Evolutionary conservation across 495 filamentous ascomycete genomes (phyloP).

Genomic region (Podospora pseudopauciseta): DNA sequence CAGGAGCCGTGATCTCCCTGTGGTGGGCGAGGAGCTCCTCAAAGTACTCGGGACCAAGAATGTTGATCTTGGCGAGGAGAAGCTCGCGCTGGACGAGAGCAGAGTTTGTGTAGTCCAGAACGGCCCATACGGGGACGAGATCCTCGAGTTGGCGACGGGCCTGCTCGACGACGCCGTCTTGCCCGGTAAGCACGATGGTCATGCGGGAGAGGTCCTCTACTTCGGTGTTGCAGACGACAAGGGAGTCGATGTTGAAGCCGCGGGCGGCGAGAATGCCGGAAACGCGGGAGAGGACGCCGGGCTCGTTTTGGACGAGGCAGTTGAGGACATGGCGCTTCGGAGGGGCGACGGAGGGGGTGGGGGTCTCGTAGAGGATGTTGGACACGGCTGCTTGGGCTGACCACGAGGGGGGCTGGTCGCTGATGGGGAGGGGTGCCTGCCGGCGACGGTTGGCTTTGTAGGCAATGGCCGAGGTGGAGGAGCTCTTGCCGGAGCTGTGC

Average conservation of each 20-base stretch:
- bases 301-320: slow-evolving; percentile 98
- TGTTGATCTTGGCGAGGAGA: slow-evolving; percentile 93
- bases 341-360: slow-evolving; percentile 72
- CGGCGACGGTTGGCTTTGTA: slow-evolving; percentile 97
- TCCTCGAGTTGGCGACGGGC: slow-evolving; percentile 93
- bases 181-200: slow-evolving; percentile 95
- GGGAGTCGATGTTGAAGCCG: slow-evolving; percentile 98
- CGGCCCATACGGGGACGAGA: slow-evolving; percentile 96
- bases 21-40: slow-evolving; percentile 95
- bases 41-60: slow-evolving; percentile 94
- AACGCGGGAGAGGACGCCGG: slow-evolving; percentile 91
- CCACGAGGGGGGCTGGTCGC: slow-evolving; percentile 74
- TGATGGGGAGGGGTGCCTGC: slow-evolving; percentile 73
- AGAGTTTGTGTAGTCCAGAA: slow-evolving; percentile 88
- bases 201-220: slow-evolving; percentile 97
- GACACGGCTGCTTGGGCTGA: slow-evolving; percentile 93
- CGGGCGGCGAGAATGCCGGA: slow-evolving; percentile 94
- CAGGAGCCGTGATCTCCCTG: slow-evolving; percentile 59
- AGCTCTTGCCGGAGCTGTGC: slow-evolving; percentile 38
- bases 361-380: slow-evolving; percentile 98
- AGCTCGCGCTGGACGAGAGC: slow-evolving; percentile 96
- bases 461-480: slow-evolving; percentile 86
- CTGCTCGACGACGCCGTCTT: slow-evolving; percentile 97
- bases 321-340: slow-evolving; percentile 95
- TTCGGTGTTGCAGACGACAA: slow-evolving; percentile 96